Conservation (phyloP, 2,329 filamentous ascomycete species). For the Phaeomoniella chlamydospora region DNA sequence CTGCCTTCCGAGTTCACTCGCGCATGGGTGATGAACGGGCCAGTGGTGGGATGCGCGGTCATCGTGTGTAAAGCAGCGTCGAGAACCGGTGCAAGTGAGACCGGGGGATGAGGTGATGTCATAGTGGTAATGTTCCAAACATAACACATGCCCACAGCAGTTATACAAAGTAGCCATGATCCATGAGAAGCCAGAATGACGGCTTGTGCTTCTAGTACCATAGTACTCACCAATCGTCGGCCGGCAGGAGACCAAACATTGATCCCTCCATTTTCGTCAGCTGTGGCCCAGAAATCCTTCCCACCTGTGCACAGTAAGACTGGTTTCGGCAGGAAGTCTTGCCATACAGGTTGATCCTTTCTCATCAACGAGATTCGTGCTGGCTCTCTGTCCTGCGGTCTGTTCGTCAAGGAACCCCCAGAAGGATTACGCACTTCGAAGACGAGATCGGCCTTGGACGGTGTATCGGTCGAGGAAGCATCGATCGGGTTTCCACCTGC, state of each 20-base stretch:
- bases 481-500: constrained; percentile 25
- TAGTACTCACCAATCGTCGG: constrained; percentile 66
- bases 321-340: constrained; percentile 77
- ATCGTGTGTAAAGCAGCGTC: constrained; percentile 73
- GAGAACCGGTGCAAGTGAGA: constrained; percentile 76
- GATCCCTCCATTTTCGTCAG: constrained; percentile 81
- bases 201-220: constrained; percentile 81
- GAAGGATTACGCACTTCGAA: constrained; percentile 80
- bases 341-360: constrained; percentile 71
- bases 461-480: constrained; percentile 20
- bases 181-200: constrained; percentile 86
- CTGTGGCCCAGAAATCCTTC: constrained; percentile 79
- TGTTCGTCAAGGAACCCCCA: constrained; percentile 42
- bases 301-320: constrained; percentile 87
- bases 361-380: constrained; percentile 71
- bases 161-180: constrained; percentile 81
- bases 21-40: constrained; percentile 77
- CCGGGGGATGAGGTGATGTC: constrained; percentile 72
- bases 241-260: constrained; percentile 90
- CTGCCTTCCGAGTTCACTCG: constrained; percentile 79
- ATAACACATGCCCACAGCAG: constrained; percentile 74
- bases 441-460: constrained; percentile 55
- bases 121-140: constrained; percentile 86
- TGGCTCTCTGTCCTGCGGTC: constrained; percentile 57
- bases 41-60: constrained; percentile 62